These are phyloP conservation scores for Trichoderma gamsii DNA, from an alignment of 495 filamentous ascomycete species.

Conservation along the genomic window DNA sequence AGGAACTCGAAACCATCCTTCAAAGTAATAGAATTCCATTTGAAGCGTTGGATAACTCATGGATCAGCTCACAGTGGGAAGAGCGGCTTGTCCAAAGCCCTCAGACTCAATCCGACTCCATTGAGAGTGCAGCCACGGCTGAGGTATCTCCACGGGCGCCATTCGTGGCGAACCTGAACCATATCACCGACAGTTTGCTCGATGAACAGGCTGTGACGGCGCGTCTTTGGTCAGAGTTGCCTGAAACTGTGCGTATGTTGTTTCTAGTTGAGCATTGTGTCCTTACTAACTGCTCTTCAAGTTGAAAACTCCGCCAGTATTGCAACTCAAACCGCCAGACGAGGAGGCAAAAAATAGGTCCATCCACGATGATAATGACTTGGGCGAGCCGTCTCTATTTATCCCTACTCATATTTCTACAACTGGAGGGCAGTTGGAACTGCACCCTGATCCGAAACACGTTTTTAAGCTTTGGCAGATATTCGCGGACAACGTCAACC, in stretches of 20 bases:
- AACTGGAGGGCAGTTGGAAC: neutral
- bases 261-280: neutral
- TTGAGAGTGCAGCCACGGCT: neutral
- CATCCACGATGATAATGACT: neutral
- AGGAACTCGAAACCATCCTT: slow-evolving; percentile 15
- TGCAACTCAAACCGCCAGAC: neutral
- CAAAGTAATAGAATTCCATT: slow-evolving; percentile 12
- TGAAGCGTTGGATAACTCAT: slow-evolving; percentile 13
- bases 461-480: slow-evolving; percentile 46
- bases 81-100: slow-evolving; percentile 12
- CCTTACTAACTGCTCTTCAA: slow-evolving; percentile 11
- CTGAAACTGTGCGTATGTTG: slow-evolving; percentile 12
- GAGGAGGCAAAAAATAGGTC: neutral
- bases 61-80: slow-evolving; percentile 16
- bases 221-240: slow-evolving; percentile 1
- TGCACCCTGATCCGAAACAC: slow-evolving; percentile 17
- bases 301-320: slow-evolving; percentile 16
- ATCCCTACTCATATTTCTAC: neutral
- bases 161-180: neutral
- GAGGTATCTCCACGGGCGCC: neutral
- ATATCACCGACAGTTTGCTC: neutral
- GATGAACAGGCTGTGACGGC: neutral
- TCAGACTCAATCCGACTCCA: neutral
- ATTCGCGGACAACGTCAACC: slow-evolving; percentile 47
- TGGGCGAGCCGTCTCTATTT: neutral